Evolutionary conservation across 2,329 filamentous ascomycete species (phyloP).

Genomic region (Karstenula rhodostoma): DNA sequence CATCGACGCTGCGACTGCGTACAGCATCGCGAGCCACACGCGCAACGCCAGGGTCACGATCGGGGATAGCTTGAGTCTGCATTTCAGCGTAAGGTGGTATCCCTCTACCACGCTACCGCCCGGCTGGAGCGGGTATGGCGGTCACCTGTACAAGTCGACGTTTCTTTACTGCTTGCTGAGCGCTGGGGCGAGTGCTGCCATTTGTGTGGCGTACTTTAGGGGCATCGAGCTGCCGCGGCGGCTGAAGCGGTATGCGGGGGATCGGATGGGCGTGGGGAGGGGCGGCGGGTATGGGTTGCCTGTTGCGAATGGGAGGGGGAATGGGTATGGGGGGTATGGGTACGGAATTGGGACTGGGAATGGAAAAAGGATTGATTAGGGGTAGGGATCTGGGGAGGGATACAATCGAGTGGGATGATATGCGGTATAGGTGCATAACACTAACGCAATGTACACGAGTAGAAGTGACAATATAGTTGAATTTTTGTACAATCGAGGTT

Average conservation of each 20-base stretch:
- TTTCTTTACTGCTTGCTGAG: constrained; percentile 59
- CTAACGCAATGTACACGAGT: background rate
- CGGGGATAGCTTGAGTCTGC: constrained; percentile 81
- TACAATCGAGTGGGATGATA: no score
- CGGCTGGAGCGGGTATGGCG: constrained; percentile 61
- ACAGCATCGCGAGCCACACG: constrained; percentile 74
- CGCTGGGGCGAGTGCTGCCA: constrained; percentile 57
- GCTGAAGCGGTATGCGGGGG: constrained; percentile 65
- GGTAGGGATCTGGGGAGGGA: background rate
- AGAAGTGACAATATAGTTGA: background rate
- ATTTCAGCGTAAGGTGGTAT: constrained; percentile 87
- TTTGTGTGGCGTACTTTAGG: constrained; percentile 64
- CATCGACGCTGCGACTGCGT: constrained; percentile 86
- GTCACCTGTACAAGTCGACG: constrained; percentile 60
- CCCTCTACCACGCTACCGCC: constrained; percentile 73
- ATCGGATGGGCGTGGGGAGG: constrained; percentile 53
- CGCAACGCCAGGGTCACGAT: constrained; percentile 76
- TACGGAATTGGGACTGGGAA: constrained; percentile 53
- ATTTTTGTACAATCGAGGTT: constrained; percentile 5
- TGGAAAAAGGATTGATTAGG: constrained; percentile 53
- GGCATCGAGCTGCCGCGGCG: constrained; percentile 61
- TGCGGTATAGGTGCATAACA: no score
- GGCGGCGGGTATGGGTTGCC: constrained; percentile 43
- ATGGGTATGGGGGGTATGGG: constrained; percentile 56
- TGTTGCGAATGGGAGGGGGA: constrained; percentile 42